Evolutionary conservation across 495 filamentous ascomycete species (phyloP), one percentile per base, ranked within the genome.

Genomic region (Penicillium pancosmium): DNA sequence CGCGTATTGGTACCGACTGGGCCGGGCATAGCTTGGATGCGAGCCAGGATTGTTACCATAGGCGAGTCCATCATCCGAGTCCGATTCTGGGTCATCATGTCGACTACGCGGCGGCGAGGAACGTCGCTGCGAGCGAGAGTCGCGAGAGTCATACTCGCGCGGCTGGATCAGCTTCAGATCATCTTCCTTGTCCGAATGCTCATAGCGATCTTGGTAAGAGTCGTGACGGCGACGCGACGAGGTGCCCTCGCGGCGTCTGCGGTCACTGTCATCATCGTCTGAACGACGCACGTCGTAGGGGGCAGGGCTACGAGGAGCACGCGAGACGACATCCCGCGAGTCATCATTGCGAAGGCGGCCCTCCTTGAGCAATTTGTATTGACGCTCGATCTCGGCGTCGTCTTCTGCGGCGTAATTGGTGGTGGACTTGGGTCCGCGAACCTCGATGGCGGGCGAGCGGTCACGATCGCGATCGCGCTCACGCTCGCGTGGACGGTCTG

Each of bases 1-100:
- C 15, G 78, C 74, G 56, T 87, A 85, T 49, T 80, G 75, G 62
- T 75, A 85, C 41, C 68, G 73, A 27, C 73, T 72, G 0, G 81
- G 77, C 59, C 77, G 72, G 16, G 76, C 75, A 70, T 87, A 86
- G 48, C 75, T 76, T 2, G 78, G 68, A 55, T 79, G 72, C 36
- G 51, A 62, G 7, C 72, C 75, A 4, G 62, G 67, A 5, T 25
- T 59, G 47, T 77, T 74, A 4, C 77, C 77, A 54, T 79, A 79
- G 0, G 74, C 77, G 7, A 79, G 66, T 19, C 59, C 63, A 36
- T 77, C 72, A 33, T 76, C 70, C 33, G 80, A 75, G 33, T 79
- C 75, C 55, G 72, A 74, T 48, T 79, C 75, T 54, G 72, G 73
- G 50, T 77, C 74, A 25, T 68, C 62, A 33, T 74, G 71, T 18